Base-by-base conservation (phyloP, 345 rosid genomes). In the Ceriops tagal region DNA sequence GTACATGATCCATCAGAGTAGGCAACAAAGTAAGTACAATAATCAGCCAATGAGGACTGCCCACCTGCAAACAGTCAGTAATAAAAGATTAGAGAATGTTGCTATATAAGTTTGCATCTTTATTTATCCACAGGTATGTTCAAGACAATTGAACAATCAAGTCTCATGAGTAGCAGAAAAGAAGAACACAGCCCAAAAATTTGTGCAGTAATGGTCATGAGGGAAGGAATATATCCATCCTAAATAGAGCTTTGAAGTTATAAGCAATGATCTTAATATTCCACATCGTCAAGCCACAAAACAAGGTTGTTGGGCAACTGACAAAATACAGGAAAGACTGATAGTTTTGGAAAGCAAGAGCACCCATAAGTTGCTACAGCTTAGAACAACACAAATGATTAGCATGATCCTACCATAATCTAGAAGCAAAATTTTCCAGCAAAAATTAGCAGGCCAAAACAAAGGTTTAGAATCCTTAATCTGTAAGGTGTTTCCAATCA, bases 1-100 rank as follows among this genome's bases (percentile, higher is more conserved):
- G 98, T 95, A 77, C 99, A 95, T 35, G 98, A 95, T 68, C 99
- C 99, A 83, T 95, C 99, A 68, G 99, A 95, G 69, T 95, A 95
- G 24, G 99, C 99, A 69, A 95, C 98, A 75, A 90, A 92, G 76
- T 95, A 95, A 53, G 98, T 86, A 77, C 99, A 95, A 77, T 92
- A 95, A 87, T 95, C 99, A 49, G 99, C 98, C 72, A 92, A 75
- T 31, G 97, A 92, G 60, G 99, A 95, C 85, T 95, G 99, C 65
- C 99, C 99, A 28, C 99, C 99, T 95, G 91, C 77, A 79, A 22
- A 77, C 46, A 57, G 37, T 35, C 70, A 75, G 52, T 20, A 64
- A 68, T 58, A 71, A 37, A 53, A 58, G 61, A 22, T 55, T 55
- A 8, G 28, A 55, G 15, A 43, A 26, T 62, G 49, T 26, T 51